phyloP scores from a whole-genome alignment of 306 rosid species.

The Begonia peltatifolia region DNA sequence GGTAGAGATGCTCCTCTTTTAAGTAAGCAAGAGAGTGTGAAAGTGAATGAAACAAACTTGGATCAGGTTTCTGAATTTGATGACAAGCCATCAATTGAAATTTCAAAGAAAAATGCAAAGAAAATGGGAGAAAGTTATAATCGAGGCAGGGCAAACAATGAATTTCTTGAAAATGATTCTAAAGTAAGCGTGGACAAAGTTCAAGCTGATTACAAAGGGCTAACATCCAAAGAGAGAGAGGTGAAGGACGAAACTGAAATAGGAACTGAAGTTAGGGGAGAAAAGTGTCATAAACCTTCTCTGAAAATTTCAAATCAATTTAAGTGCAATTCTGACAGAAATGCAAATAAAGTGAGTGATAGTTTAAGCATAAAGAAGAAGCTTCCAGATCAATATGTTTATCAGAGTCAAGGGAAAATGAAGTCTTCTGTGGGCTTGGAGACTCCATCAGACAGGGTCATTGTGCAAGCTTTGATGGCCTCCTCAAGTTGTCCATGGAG shows the following conservation, averaged over 20 bases:
- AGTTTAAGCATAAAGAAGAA: constrained; percentile 9
- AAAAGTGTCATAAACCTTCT: constrained; percentile 10
- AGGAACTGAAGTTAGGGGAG: constrained; percentile 10
- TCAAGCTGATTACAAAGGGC: constrained; percentile 10
- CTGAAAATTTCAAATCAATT: constrained; percentile 16
- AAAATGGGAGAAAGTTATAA: constrained; percentile 18
- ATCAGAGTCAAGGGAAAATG: constrained; percentile 8
- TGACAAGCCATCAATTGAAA: constrained; percentile 14
- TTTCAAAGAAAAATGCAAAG: constrained; percentile 8
- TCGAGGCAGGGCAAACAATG: constrained; percentile 17
- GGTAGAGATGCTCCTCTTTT: constrained; percentile 42
- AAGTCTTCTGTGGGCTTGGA: constrained; percentile 10
- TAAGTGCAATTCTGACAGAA: constrained; percentile 17
- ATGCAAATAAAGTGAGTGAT: constrained; percentile 13
- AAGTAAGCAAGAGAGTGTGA: constrained; percentile 12
- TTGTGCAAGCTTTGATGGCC: constrained; percentile 49
- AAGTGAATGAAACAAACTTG: constrained; percentile 8
- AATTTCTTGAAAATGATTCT: constrained; percentile 1
- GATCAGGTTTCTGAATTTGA: constrained; percentile 15
- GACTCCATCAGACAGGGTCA: constrained; percentile 18
- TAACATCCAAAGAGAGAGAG: constrained; percentile 11
- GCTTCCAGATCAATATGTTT: constrained; percentile 7
- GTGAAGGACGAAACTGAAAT: constrained; percentile 8
- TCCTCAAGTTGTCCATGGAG: constrained; percentile 45
- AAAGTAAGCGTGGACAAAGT: neutral